Conservation (phyloP, 2,329 filamentous ascomycete species). For the Tolypocladium paradoxum region DNA sequence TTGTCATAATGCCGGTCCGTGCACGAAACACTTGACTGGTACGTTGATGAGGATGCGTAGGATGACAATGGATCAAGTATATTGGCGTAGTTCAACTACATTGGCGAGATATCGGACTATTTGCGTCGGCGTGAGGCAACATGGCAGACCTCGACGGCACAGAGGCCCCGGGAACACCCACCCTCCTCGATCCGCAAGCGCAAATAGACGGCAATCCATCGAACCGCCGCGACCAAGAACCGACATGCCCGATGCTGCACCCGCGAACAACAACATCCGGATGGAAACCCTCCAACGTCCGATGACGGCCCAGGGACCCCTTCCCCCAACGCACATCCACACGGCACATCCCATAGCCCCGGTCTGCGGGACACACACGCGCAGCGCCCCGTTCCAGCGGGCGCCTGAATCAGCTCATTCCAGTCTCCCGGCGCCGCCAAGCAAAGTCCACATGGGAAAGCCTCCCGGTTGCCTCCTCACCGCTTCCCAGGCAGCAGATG, state of each 20-base stretch:
- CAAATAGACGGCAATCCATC: too few species aligned
- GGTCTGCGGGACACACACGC: background rate
- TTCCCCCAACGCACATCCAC: background rate
- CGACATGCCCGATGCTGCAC: background rate
- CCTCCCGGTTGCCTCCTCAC: background rate
- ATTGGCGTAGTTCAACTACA: too few species aligned
- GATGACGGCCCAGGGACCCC: background rate
- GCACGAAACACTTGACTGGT: too few species aligned
- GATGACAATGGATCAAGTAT: too few species aligned
- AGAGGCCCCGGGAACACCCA: too few species aligned
- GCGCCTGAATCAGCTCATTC: background rate
- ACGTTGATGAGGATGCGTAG: too few species aligned
- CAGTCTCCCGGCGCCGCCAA: background rate
- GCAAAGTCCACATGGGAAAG: background rate
- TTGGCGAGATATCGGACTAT: too few species aligned
- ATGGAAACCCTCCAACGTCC: background rate
- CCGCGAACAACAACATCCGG: background rate
- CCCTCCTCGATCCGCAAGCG: too few species aligned
- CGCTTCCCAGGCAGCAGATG: background rate
- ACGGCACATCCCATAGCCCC: background rate
- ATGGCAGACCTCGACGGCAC: too few species aligned
- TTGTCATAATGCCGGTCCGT: too few species aligned
- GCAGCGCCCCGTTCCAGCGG: background rate
- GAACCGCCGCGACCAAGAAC: background rate
- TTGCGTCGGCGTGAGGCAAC: too few species aligned